phyloP scores from a whole-genome alignment of 1,284 basidiomycete genomes.

The Megacollybia platyphylla region DNA sequence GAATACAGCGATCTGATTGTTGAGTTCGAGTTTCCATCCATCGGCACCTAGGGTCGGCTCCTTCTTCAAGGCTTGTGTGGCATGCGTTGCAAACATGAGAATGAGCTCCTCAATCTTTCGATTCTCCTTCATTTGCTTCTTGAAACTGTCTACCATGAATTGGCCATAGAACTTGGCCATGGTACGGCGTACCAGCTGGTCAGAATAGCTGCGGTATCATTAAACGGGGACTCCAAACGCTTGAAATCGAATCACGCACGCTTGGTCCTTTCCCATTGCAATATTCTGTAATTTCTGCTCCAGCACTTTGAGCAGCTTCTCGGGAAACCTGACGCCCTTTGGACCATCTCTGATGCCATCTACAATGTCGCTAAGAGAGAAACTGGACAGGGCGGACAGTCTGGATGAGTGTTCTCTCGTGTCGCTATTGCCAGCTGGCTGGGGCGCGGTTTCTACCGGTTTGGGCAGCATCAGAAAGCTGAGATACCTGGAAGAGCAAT shows the following conservation, averaged over 20 bases:
- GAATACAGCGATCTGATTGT: conserved; percentile 83
- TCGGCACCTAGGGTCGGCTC: conserved; percentile 66
- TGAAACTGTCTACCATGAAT: conserved; percentile 75
- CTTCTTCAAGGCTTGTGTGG: conserved; percentile 77
- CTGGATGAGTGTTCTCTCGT: conserved; percentile 54
- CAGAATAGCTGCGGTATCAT: conserved; percentile 52
- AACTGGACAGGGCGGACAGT: conserved; percentile 62
- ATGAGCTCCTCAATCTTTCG: conserved; percentile 97
- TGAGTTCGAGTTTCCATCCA: conserved; percentile 87
- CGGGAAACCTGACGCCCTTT: conserved; percentile 84
- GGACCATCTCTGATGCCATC: conserved; percentile 62
- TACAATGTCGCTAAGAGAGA: conserved; percentile 77
- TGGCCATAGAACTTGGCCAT: conserved; percentile 88
- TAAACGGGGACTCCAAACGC: not conserved
- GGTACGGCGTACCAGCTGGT: conserved; percentile 77
- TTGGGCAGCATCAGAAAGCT: conserved; percentile 62
- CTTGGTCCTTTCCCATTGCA: conserved; percentile 81
- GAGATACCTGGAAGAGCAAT: conserved; percentile 35
- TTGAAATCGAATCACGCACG: conserved; percentile 35
- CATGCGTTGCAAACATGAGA: conserved; percentile 87
- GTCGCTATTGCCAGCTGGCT: conserved; percentile 24
- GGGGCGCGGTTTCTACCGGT: conserved; percentile 15
- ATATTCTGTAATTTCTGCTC: conserved; percentile 82
- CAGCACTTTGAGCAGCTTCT: conserved; percentile 81
- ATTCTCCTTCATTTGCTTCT: conserved; percentile 87